Evolutionary conservation across 495 filamentous ascomycete species (phyloP).

Genomic region (Durotheca rogersii): DNA sequence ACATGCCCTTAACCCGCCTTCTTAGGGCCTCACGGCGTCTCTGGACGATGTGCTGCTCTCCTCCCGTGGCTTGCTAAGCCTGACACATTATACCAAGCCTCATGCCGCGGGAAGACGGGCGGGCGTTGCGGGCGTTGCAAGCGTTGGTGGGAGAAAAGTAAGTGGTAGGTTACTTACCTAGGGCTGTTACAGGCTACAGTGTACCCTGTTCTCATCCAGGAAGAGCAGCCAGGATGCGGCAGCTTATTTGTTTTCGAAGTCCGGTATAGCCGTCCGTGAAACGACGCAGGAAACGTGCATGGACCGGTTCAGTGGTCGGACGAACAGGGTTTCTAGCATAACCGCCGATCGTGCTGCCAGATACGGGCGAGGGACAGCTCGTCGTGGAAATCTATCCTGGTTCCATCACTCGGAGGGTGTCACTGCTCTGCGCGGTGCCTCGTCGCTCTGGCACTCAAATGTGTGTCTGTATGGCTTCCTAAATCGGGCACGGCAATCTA

Average conservation of each 20-base stretch:
- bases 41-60: no score
- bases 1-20: no score
- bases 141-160: no score
- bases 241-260: conserved; percentile 4
- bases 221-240: background rate
- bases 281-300: conserved; percentile 21
- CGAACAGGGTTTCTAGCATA: conserved; percentile 3
- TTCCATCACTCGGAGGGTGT: conserved; percentile 2
- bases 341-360: conserved; percentile 11
- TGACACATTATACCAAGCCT: no score
- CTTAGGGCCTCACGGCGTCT: no score
- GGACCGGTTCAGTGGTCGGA: background rate
- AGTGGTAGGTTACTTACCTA: no score
- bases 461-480: conserved; percentile 11
- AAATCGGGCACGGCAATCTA: conserved; percentile 15
- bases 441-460: conserved; percentile 1
- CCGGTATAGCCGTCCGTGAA: conserved; percentile 12
- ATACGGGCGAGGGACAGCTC: conserved; percentile 1
- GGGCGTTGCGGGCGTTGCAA: no score
- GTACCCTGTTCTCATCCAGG: background rate
- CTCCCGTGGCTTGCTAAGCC: no score
- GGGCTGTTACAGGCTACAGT: background rate
- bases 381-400: conserved; percentile 1
- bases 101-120: no score
- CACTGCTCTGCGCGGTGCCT: conserved; percentile 4